Percentiles rank a stretch among this genome's conserved stretches.
Conservation (phyloP, 1,139 yeast species). For the Yamadazyma diddensiae region DNA sequence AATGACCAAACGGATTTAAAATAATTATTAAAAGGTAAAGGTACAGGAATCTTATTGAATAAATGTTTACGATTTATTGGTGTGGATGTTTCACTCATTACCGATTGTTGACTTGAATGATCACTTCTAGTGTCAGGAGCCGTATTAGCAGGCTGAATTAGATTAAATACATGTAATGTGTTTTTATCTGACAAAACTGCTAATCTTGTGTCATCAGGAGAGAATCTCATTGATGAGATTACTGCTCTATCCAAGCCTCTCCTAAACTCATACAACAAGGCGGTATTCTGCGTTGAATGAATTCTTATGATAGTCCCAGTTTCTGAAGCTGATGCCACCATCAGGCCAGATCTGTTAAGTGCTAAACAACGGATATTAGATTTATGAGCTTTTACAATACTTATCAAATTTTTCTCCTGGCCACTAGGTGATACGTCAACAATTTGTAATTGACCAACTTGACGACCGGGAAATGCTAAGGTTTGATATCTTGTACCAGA, state of each 20-base stretch:
- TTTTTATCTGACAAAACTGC: constrained; percentile 88
- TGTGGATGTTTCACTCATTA: constrained; percentile 3
- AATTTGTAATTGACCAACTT: constrained; percentile 74
- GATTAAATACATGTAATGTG: constrained; percentile 80
- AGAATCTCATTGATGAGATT: constrained; percentile 79
- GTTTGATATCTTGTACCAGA: constrained; percentile 39
- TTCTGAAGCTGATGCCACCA: constrained; percentile 85
- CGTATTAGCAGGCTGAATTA: constrained; percentile 17
- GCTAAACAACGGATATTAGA: constrained; percentile 65
- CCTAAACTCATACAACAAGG: constrained; percentile 75
- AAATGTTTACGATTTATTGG: constrained; percentile 63
- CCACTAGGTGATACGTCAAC: constrained; percentile 67
- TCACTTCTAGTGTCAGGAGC: constrained; percentile 8
- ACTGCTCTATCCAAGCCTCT: constrained; percentile 84
- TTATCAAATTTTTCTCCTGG: constrained; percentile 58
- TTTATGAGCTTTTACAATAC: constrained; percentile 83
- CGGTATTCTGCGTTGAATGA: constrained; percentile 73
- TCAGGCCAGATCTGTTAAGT: constrained; percentile 67
- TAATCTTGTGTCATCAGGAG: constrained; percentile 68
- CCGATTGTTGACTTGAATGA: constrained; percentile 8
- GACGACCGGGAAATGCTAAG: constrained; percentile 71
- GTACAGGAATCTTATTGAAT: constrained; percentile 62
- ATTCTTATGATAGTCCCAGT: constrained; percentile 84
- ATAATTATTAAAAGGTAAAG: constrained; percentile 61
- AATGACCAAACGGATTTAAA: constrained; percentile 89